Base-by-base conservation (phyloP, 179 eudicot genomes). In the Patellifolia procumbens region DNA sequence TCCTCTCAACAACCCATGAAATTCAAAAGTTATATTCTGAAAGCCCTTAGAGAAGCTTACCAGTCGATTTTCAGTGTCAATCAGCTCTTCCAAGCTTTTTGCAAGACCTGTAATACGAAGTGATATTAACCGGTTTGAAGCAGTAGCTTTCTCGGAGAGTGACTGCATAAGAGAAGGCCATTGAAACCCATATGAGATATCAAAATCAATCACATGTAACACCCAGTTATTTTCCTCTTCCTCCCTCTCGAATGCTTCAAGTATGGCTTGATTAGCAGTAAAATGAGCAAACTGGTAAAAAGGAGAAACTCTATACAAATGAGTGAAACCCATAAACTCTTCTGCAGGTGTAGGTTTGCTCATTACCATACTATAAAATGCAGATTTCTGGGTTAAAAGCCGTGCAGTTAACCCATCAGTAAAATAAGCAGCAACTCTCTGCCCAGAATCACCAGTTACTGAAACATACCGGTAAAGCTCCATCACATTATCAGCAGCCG, bases 111-210 rank as follows among this genome's bases (percentile, higher is more conserved):
- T 91, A 59, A 91, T 80, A 20, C 79, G 75, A 1, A 92, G 87
- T 4, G 84, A 83, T 19, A 89, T 22, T 1, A 68, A 62, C 2
- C 53, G 35, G 31, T 74, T 53, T n/a, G 87, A 82, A 22, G 26
- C 24, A 9, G 85, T 81, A 9, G 91, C 90, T 58, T 83, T 87
- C 32, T 91, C 92, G 0, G 93, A 88, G 0, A 92, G 80, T 35
- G 97, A 89, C 69, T 92, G 97, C 61, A 92, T 88, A n/a, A 92
- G 92, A 77, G 96, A 92, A 79, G 97, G 97, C 97, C 97, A 91
- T 71, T 91, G 96, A 80, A 91, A 91, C 26, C 97, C 96, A 76
- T 92, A 87, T 0, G 85, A 88, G 45, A 89, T 65, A 59, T 91
- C 93, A n/a, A 87, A 86, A 77, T 92, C 97, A 37, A 92, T 78